These are phyloP conservation scores for Mortierella sp. DNA, from an alignment of 371 early-diverging fungal genomes.

Conservation along the genomic window DNA sequence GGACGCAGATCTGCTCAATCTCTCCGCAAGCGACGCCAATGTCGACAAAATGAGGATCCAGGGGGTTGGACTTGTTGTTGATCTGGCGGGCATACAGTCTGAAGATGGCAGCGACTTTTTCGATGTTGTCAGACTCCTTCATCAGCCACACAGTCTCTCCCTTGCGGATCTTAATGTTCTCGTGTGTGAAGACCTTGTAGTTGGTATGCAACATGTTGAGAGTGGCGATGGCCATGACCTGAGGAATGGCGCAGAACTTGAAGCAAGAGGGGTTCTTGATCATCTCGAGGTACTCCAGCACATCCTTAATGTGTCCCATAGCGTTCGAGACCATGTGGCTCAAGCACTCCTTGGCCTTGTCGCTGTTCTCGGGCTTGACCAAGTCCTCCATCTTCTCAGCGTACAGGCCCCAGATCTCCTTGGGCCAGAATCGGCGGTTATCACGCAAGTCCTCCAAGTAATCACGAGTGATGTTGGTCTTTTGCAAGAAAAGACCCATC, in stretches of 20 bases:
- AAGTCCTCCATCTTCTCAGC: conserved; percentile 71
- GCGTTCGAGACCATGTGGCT: conserved; percentile 92
- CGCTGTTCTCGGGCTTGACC: conserved; percentile 71
- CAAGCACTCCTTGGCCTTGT: conserved; percentile 79
- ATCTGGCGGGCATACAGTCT: conserved; percentile 74
- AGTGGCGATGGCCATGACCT: conserved; percentile 98
- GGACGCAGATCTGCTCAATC: conserved; percentile 49
- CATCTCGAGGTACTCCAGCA: conserved; percentile 85
- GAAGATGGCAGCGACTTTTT: conserved; percentile 76
- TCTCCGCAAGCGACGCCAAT: conserved; percentile 63
- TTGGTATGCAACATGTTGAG: conserved; percentile 90
- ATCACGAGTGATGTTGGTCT: conserved; percentile 96
- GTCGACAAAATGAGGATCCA: conserved; percentile 79
- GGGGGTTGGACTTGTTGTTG: conserved; percentile 74
- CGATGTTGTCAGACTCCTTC: conserved; percentile 66
- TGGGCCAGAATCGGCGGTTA: conserved; percentile 95
- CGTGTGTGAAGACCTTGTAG: conserved; percentile 76
- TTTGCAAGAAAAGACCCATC: conserved; percentile 97
- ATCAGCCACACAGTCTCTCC: conserved; percentile 84
- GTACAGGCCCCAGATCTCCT: conserved; percentile 88
- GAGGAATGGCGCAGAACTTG: conserved; percentile 97
- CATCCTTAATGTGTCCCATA: conserved; percentile 86
- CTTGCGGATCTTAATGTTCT: conserved; percentile 94
- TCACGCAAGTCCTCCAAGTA: conserved; percentile 91
- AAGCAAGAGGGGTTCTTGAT: conserved; percentile 87